Evolutionary conservation across 768 basidiomycete species (phyloP).

Genomic region (Suillus discolor): DNA sequence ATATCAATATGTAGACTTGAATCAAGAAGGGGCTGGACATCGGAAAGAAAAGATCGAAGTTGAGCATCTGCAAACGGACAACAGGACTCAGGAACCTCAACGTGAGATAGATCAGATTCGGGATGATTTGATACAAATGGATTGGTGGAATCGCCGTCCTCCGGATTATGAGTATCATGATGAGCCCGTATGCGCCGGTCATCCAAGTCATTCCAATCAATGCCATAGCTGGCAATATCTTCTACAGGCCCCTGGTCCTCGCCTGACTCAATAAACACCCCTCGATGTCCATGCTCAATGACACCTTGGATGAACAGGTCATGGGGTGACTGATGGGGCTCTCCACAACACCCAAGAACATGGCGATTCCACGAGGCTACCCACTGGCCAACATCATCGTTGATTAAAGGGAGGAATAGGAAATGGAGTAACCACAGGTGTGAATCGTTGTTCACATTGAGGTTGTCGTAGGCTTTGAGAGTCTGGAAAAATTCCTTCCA

Average conservation of each 20-base stretch:
- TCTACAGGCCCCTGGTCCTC: slow-evolving; percentile 1
- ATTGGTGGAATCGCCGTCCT: not conserved
- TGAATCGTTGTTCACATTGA: slow-evolving; percentile 30
- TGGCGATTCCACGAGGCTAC: slow-evolving; percentile 43
- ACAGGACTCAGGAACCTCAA: not conserved
- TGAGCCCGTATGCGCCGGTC: not conserved
- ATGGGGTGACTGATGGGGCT: not conserved
- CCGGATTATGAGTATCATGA: not conserved
- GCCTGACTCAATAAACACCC: not conserved
- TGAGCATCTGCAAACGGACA: not conserved
- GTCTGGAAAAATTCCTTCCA: slow-evolving; percentile 47
- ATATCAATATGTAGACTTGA: not conserved
- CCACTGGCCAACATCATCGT: slow-evolving; percentile 38
- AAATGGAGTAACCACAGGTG: slow-evolving; percentile 49
- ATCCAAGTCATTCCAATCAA: not conserved
- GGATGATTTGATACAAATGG: not conserved
- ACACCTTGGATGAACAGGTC: not conserved
- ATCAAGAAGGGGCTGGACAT: not conserved
- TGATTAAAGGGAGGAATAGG: slow-evolving; percentile 41
- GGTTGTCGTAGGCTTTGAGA: slow-evolving; percentile 36
- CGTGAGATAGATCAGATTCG: not conserved
- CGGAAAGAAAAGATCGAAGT: not conserved
- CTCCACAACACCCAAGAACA: not conserved
- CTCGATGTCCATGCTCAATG: not conserved
- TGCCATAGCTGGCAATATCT: slow-evolving; percentile 2